Evolutionary conservation across 306 rosid species (phyloP), one percentile per base, ranked within the genome.

Genomic region (Adenanthera pavonina): DNA sequence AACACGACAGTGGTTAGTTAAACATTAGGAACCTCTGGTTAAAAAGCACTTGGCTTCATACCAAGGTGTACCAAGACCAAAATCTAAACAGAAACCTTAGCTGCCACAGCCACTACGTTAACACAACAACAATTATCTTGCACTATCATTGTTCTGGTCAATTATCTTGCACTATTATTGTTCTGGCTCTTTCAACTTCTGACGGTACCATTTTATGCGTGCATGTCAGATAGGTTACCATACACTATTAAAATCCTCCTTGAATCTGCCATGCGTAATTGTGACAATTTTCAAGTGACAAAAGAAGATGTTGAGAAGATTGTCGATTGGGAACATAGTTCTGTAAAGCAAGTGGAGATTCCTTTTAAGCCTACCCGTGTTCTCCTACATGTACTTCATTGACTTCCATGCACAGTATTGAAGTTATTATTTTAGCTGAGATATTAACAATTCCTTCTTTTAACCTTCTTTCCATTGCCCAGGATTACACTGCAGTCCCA

Each of bases 321-420:
- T 85, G 74, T 91, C 44, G 97, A 94, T 71, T 92, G 97, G 98
- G 98, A 94, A 80, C 89, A 80, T 60, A 81, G 80, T 36, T 86
- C 90, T 33, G 82, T 90, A 0, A 92, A 90, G 88, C 98, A 89
- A 87, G 97, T 88, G 54, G 98, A 94, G 84, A 94, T 94, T 85
- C 98, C 97, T 33, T 94, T 94, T 85, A 92, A 92, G 89, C 97
- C 97, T 15, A 97, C 98, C 36, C 98, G 97, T 78, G 97, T 94
- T 57, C 93, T 94, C 51, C 81, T 92, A 91, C 97, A 94, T 97
- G 98, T 94, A 84, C 12, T 8, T 61, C 57, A 17, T 76, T 57
- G 75, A 73, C 75, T 71, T 65, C 43, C 38, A 77, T 54, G 30
- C 30, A 33, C 41, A 38, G 64, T 40, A 75, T 48, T 66, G 33